Base-by-base conservation (phyloP, 352 stramenopile genomes). In the Phytophthora pini region DNA sequence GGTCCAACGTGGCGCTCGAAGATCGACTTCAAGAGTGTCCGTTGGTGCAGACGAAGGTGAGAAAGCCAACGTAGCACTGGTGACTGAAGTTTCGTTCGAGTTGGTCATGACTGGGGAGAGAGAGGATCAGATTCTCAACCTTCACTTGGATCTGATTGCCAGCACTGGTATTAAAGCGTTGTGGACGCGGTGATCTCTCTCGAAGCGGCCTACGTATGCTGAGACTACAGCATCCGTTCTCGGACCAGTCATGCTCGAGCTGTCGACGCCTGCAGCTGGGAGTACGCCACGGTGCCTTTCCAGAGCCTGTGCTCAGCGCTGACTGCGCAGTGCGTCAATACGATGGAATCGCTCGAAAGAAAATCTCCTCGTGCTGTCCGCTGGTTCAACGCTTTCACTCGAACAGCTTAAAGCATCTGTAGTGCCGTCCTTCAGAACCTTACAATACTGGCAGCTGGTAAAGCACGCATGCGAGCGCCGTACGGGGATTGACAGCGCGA, bases 301-400 rank as follows among this genome's bases (percentile, higher is more conserved):
- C 57, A 48, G 48, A 53, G 40, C 48, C n/a, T 34, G 39, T 26
- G 46, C 56, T 36, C 31, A 36, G 13, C 31, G 10, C 9, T 13
- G 31, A 36, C 31, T 36, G 31, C 24, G 39, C 27, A 10, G 24
- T 47, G 52, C 22, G 45, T 46, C 53, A 64, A 69, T 59, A 50
- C 46, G 56, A 5, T 62, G 38, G 29, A 53, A 40, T 57, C 52
- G 49, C 63, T 67, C 56, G 56, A 71, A 71, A 66, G 50, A 67
- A 36, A 67, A 58, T 57, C 50, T 36, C 29, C n/a, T 67, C 43
- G 31, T 48, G 38, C 44, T 57, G 60, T 56, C 27, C 45, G 46
- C 48, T 29, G 20, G 36, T 56, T 61, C 52, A 63, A 64, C 4
- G 11, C 52, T 61, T 53, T 36, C 31, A 55, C 45, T 32, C 26